Percentiles rank a stretch among this genome's conserved stretches.
phyloP scores from a whole-genome alignment of 163 green algal genomes.

The Trebouxiophyceae sp. region DNA sequence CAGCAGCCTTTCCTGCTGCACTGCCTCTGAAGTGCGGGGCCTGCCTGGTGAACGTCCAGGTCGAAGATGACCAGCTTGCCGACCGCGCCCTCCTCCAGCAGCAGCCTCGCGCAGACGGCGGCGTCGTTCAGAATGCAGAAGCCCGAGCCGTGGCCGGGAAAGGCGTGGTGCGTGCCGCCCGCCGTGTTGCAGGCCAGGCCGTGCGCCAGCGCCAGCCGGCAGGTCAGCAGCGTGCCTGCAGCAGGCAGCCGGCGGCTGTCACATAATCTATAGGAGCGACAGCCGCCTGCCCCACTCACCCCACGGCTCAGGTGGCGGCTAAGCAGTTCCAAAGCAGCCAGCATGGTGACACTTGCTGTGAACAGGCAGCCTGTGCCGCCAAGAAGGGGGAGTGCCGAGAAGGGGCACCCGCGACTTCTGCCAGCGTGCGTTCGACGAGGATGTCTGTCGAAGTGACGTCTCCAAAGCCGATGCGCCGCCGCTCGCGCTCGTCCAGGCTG shows the following conservation, averaged over 20 bases:
- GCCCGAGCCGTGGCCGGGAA: constrained; percentile 49
- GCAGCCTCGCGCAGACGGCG: constrained; percentile 49
- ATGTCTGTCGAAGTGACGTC: constrained; percentile 28
- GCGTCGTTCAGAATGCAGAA: constrained; percentile 93
- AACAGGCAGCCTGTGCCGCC: neutral
- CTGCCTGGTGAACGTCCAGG: constrained; percentile 82
- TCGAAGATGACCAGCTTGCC: constrained; percentile 68
- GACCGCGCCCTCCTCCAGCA: constrained; percentile 49
- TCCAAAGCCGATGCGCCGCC: constrained; percentile 70
- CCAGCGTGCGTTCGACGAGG: constrained; percentile 64
- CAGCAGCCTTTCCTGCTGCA: neutral
- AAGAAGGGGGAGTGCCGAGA: neutral
- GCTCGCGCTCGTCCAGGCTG: constrained; percentile 29
- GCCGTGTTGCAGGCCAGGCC: constrained; percentile 79
- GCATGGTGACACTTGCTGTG: neutral
- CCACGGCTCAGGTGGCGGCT: neutral
- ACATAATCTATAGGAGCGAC: neutral
- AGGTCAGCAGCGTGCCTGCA: constrained; percentile 79
- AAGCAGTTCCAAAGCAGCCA: neutral
- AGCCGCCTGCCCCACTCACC: neutral
- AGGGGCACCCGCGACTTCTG: constrained; percentile 38
- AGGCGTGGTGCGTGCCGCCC: constrained; percentile 36
- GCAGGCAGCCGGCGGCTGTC: neutral
- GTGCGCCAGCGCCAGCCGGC: constrained; percentile 65
- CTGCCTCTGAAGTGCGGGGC: neutral